Percentiles rank a stretch among this genome's conserved stretches.
These are phyloP conservation scores for Tardiomyces blankii DNA, from an alignment of 1,139 yeast genomes.

Conservation along the genomic window DNA sequence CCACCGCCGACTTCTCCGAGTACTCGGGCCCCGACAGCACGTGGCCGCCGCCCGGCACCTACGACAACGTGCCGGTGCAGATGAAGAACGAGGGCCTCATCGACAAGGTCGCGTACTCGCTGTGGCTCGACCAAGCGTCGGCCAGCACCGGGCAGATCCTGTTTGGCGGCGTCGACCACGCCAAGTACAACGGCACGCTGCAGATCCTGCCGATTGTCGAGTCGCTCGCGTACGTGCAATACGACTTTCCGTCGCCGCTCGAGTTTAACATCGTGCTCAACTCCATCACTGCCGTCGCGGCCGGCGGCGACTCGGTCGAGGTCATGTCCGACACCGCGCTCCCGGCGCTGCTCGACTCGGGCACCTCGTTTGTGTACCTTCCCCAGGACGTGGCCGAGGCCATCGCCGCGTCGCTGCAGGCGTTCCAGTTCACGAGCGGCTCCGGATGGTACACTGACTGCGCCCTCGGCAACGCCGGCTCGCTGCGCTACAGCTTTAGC, in stretches of 20 bases:
- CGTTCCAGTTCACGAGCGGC: neutral
- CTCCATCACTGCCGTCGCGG: neutral
- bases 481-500: constrained; percentile 2
- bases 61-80: constrained; percentile 11
- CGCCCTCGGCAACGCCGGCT: neutral
- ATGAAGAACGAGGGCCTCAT: constrained; percentile 12
- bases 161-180: constrained; percentile 49
- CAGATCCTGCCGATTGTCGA: constrained; percentile 8
- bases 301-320: neutral
- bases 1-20: constrained; percentile 9
- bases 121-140: constrained; percentile 35
- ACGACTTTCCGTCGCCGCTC: neutral
- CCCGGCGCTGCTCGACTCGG: constrained; percentile 41
- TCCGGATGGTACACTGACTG: neutral
- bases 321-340: neutral
- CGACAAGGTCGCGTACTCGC: constrained; percentile 36
- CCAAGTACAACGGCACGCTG: constrained; percentile 39
- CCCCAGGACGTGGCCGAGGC: constrained; percentile 31
- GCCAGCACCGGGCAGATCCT: constrained; percentile 36
- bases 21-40: neutral
- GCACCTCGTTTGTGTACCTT: constrained; percentile 44
- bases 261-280: neutral
- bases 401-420: constrained; percentile 24
- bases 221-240: neutral
- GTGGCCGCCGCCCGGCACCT: constrained; percentile 3